Evolutionary conservation across 495 filamentous ascomycete species (phyloP).

Genomic region (Xylaria flabelliformis): DNA sequence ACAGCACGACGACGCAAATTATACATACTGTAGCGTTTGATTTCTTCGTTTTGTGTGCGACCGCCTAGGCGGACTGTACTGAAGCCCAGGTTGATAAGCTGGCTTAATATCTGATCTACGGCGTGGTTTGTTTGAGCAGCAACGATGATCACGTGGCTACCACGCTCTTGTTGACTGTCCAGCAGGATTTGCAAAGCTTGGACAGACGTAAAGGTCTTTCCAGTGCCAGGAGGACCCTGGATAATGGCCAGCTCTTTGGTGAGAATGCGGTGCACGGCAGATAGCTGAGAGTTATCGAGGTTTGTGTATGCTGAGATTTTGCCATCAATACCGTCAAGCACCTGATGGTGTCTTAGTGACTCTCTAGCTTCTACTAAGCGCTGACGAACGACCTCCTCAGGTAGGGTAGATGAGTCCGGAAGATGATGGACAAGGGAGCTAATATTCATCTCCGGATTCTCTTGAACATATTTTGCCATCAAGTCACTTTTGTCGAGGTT

Average conservation of each 20-base stretch:
- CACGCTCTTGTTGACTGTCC: conserved; percentile 56
- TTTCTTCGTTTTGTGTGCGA: conserved; percentile 67
- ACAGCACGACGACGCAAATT: conserved; percentile 55
- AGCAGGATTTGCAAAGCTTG: conserved; percentile 73
- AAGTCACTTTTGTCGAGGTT: conserved; percentile 50
- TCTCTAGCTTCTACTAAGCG: conserved; percentile 50
- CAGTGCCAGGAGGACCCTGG: conserved; percentile 92
- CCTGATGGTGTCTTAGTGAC: conserved; percentile 21
- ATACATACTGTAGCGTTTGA: conserved; percentile 70
- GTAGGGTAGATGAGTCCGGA: conserved; percentile 32
- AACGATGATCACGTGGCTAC: conserved; percentile 64
- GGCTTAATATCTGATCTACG: conserved; percentile 79
- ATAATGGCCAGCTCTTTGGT: conserved; percentile 77
- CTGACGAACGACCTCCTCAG: conserved; percentile 47
- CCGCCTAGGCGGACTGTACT: conserved; percentile 82
- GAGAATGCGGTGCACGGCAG: conserved; percentile 71
- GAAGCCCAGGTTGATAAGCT: conserved; percentile 67
- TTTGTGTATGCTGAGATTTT: conserved; percentile 45
- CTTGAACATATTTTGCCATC: conserved; percentile 37
- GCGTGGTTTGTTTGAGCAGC: conserved; percentile 94
- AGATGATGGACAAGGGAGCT: conserved; percentile 42
- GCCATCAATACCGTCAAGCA: conserved; percentile 52
- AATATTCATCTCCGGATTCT: conserved; percentile 45
- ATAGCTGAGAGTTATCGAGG: conserved; percentile 73
- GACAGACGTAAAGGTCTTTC: conserved; percentile 82